Conservation (phyloP, 2,329 filamentous ascomycete species). For the Magnaporthiopsis rhizophila region DNA sequence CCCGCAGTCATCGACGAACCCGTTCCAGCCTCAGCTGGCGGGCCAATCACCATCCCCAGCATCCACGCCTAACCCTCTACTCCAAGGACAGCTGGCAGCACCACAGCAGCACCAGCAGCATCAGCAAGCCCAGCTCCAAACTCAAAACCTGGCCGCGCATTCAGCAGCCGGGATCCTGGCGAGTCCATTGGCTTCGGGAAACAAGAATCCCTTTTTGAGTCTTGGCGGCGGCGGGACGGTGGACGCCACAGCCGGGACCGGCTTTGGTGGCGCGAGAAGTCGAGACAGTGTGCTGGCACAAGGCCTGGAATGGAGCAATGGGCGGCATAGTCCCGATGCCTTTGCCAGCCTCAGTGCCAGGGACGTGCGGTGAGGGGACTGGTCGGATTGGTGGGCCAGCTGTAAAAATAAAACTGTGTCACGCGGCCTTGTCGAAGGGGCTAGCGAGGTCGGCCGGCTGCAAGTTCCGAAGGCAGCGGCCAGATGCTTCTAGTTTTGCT, state of each 20-base stretch:
- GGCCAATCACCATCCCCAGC: constrained; percentile 10
- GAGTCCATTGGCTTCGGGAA: constrained; percentile 22
- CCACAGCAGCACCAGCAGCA: constrained; percentile 24
- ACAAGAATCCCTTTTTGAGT: constrained; percentile 51
- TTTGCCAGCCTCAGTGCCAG: constrained; percentile 67
- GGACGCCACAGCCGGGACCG: constrained; percentile 10
- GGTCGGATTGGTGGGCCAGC: background rate
- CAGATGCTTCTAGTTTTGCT: background rate
- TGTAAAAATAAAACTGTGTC: background rate
- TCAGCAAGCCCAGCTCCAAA: constrained; percentile 14
- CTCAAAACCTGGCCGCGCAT: constrained; percentile 9
- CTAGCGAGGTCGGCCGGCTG: background rate
- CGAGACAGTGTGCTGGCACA: constrained; percentile 65
- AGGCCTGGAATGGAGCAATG: constrained; percentile 58
- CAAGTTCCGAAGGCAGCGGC: background rate
- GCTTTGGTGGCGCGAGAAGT: constrained; percentile 40
- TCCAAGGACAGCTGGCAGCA: constrained; percentile 10
- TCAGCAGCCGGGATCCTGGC: constrained; percentile 4
- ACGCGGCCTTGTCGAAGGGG: background rate
- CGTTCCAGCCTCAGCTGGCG: constrained; percentile 19
- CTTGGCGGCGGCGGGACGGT: constrained; percentile 19
- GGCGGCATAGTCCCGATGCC: constrained; percentile 70
- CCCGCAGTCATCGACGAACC: constrained; percentile 40
- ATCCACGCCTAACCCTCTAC: constrained; percentile 20
- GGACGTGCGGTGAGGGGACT: constrained; percentile 2